Evolutionary conservation across 2,329 filamentous ascomycete genomes (phyloP).

Genomic region (Fusarium falciforme): DNA sequence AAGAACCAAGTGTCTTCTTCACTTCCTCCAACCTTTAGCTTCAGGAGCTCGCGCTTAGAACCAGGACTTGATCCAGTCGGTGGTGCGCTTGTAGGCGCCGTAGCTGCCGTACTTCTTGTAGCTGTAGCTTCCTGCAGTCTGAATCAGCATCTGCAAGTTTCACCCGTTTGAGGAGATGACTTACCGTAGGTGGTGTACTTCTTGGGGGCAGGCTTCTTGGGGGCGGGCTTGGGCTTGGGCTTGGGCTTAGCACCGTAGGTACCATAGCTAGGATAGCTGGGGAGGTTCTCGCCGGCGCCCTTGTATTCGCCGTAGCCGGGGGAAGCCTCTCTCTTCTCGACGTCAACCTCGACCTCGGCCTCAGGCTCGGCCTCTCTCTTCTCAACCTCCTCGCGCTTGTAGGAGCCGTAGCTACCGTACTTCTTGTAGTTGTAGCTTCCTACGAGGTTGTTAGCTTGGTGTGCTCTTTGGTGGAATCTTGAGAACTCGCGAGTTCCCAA

Average conservation of each 20-base stretch:
- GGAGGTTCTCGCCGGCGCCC: background rate
- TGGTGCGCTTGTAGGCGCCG: constrained; percentile 30
- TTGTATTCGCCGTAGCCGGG: constrained; percentile 5
- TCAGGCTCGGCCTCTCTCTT: constrained; percentile 10
- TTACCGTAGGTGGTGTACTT: constrained; percentile 3
- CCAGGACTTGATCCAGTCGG: constrained; percentile 22
- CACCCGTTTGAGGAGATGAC: background rate
- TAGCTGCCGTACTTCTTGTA: constrained; percentile 30
- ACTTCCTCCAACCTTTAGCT: background rate
- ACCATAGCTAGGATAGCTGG: constrained; percentile 5
- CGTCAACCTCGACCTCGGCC: constrained; percentile 5
- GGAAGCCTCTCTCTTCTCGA: background rate
- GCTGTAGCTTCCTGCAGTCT: background rate
- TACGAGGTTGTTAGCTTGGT: background rate
- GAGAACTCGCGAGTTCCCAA: background rate
- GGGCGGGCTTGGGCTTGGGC: background rate
- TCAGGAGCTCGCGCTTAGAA: constrained; percentile 7
- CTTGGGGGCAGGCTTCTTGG: constrained; percentile 3
- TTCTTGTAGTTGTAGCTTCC: constrained; percentile 29
- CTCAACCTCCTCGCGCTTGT: constrained; percentile 15
- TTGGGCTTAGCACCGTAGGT: constrained; percentile 2
- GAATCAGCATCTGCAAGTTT: background rate
- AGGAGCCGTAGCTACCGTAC: constrained; percentile 14
- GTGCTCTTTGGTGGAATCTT: background rate
- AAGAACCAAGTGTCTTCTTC: background rate